phyloP scores from a whole-genome alignment of 2,329 filamentous ascomycete species.

The Trichoderma breve region DNA sequence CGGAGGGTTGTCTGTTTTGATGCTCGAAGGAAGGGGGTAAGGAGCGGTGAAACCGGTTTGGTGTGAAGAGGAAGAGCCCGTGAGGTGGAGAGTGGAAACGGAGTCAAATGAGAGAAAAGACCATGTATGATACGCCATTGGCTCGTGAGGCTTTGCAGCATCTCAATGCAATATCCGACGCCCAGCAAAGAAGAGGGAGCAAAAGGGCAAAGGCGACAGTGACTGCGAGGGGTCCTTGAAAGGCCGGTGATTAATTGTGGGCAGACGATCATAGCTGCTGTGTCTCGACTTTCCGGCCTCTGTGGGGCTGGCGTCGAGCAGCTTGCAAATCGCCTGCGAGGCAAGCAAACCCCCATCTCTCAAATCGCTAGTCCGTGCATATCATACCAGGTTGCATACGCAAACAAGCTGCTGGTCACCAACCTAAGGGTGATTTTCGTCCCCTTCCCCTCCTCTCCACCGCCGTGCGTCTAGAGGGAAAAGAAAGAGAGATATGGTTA shows the following conservation, averaged over 20 bases:
- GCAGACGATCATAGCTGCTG: slow-evolving; percentile 3
- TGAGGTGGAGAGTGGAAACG: neutral
- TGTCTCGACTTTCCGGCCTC: neutral
- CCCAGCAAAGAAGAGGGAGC: neutral
- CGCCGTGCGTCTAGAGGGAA: slow-evolving; percentile 9
- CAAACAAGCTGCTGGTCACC: slow-evolving; percentile 16
- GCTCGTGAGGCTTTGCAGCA: neutral
- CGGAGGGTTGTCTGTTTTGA: neutral
- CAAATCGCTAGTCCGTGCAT: slow-evolving; percentile 16
- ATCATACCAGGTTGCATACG: slow-evolving; percentile 16
- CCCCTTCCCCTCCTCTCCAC: slow-evolving; percentile 5
- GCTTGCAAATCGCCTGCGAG: slow-evolving; percentile 11
- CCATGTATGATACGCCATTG: slow-evolving; percentile 1
- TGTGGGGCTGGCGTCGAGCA: slow-evolving; percentile 2
- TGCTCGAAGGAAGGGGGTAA: slow-evolving; percentile 14
- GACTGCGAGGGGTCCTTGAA: neutral
- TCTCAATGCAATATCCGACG: slow-evolving; percentile 11
- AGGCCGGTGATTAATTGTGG: neutral
- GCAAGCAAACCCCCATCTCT: slow-evolving; percentile 6
- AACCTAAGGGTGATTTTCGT: slow-evolving; percentile 7
- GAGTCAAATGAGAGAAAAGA: neutral
- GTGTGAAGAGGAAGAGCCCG: neutral
- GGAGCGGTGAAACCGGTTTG: slow-evolving; percentile 17
- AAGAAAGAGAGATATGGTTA: neutral
- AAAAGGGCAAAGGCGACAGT: neutral